Evolutionary conservation across 1,139 yeast species (phyloP).

Genomic region (Pneumocystis oryctolagi): DNA sequence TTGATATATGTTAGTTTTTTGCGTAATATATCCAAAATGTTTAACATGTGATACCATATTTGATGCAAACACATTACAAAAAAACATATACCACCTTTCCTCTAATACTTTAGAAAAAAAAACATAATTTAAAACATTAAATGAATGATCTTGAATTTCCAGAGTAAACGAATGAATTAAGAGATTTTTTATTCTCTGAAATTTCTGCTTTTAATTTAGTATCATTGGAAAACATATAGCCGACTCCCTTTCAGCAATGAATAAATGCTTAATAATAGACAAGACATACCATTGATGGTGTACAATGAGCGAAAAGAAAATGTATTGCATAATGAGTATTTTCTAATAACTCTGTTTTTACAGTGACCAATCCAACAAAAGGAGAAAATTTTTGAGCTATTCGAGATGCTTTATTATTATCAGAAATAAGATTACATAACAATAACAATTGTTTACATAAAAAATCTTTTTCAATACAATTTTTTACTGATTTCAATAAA

Average conservation of each 20-base stretch:
- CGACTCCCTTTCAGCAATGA: neutral
- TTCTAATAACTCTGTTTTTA: neutral
- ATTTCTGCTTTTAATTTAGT: neutral
- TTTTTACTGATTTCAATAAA: neutral
- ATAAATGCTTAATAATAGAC: neutral
- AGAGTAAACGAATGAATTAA: neutral
- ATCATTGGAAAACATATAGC: neutral
- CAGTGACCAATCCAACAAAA: neutral
- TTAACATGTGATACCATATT: slow-evolving; percentile 56
- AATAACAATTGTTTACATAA: neutral
- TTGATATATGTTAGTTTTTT: slow-evolving; percentile 25
- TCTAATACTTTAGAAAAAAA: neutral
- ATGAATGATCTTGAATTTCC: neutral
- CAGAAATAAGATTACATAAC: neutral
- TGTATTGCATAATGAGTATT: neutral
- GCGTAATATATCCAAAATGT: slow-evolving; percentile 34
- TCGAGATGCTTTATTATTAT: neutral
- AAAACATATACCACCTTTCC: neutral
- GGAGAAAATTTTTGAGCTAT: neutral
- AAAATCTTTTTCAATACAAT: neutral
- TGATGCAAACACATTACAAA: slow-evolving; percentile 21
- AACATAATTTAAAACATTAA: neutral
- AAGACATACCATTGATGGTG: neutral
- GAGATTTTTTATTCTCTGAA: neutral
- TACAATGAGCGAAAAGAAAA: neutral